phyloP scores from a whole-genome alignment of 2,329 filamentous ascomycete genomes.

The Alternaria consortialis region DNA sequence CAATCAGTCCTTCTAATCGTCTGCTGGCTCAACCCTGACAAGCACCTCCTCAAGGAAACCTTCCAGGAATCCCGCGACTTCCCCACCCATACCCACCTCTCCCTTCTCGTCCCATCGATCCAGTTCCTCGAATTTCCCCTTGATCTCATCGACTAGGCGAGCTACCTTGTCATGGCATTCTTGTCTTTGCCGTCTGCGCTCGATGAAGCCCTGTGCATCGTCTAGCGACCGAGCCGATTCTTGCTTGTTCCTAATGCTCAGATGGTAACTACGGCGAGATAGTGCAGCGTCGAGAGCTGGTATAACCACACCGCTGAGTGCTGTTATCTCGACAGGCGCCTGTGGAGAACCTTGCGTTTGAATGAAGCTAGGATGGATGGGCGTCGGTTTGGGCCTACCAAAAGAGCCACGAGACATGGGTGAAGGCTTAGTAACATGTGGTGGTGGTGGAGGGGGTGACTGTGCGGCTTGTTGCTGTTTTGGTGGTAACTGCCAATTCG shows the following conservation, averaged over 20 bases:
- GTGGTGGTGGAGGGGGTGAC: conserved; percentile 20
- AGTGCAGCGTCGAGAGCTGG: conserved; percentile 92
- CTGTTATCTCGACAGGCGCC: conserved; percentile 77
- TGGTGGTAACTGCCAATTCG: conserved; percentile 22
- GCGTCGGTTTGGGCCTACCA: conserved; percentile 38
- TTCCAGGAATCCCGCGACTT: conserved; percentile 88
- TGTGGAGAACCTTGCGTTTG: conserved; percentile 62
- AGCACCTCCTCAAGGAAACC: conserved; percentile 93
- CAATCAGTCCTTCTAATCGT: conserved; percentile 60
- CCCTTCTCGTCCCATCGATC: conserved; percentile 86
- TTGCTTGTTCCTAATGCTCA: conserved; percentile 59
- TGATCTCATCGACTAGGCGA: conserved; percentile 82
- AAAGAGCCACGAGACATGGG: conserved; percentile 42
- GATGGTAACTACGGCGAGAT: conserved; percentile 73
- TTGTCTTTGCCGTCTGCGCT: conserved; percentile 45
- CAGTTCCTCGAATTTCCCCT: conserved; percentile 85
- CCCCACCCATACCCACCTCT: conserved; percentile 92
- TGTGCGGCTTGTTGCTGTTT: conserved; percentile 9
- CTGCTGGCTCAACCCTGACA: conserved; percentile 86
- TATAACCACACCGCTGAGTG: conserved; percentile 88
- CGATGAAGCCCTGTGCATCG: conserved; percentile 64
- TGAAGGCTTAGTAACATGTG: conserved; percentile 26
- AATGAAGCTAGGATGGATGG: conserved; percentile 26
- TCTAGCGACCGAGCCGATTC: conserved; percentile 56
- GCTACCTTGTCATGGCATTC: conserved; percentile 85